Percentiles rank a stretch among this genome's conserved stretches.
These are phyloP conservation scores for Populus ilicifolia DNA, from an alignment of 345 rosid species.

Conservation along the genomic window DNA sequence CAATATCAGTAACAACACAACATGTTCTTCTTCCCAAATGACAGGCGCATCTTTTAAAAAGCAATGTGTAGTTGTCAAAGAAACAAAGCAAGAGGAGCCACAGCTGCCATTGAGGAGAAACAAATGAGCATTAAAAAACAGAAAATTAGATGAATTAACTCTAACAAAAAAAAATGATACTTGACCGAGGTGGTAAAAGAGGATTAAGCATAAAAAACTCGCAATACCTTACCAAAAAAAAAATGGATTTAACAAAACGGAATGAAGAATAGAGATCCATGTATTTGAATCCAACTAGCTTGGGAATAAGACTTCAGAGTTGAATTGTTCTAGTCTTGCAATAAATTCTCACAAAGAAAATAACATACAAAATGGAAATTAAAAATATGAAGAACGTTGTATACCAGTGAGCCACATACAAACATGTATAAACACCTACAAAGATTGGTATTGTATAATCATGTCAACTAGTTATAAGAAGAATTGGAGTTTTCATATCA, in stretches of 20 bases:
- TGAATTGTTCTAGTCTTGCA: neutral
- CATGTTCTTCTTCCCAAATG: neutral
- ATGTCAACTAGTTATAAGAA: neutral
- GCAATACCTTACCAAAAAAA: neutral
- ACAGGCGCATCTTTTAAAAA: slow-evolving; percentile 1
- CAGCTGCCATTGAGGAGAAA: slow-evolving; percentile 3
- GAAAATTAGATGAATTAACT: slow-evolving; percentile 10
- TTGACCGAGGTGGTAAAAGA: neutral
- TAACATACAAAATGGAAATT: neutral
- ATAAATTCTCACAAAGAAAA: neutral
- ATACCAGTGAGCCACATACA: neutral
- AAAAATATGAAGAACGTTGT: neutral
- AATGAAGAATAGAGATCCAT: neutral
- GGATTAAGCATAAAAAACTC: neutral
- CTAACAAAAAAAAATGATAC: neutral
- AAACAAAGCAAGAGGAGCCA: neutral
- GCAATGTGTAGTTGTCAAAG: neutral
- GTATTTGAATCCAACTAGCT: neutral
- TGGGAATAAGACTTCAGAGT: neutral
- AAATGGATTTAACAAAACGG: neutral
- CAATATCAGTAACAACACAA: neutral
- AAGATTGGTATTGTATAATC: neutral
- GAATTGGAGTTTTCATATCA: neutral
- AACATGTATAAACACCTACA: neutral
- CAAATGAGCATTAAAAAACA: slow-evolving; percentile 11